A percentile compares a stretch with the other conserved stretches of the same genome.
Conservation (phyloP, 257 asterid species). For the Phtheirospermum japonicum region DNA sequence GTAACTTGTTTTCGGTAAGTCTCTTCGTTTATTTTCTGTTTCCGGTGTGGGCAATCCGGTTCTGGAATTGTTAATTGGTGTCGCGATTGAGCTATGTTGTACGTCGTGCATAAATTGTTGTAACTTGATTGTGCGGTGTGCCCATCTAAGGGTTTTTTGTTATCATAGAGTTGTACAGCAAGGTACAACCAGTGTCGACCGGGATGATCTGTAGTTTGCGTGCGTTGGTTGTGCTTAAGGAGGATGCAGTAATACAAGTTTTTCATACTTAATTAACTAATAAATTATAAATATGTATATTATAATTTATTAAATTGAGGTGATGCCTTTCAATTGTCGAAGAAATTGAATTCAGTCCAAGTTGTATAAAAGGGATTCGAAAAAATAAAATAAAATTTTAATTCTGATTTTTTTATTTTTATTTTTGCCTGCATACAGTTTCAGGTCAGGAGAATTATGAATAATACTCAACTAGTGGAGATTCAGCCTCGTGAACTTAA, state of each 20-base stretch:
- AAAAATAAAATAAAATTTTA: background rate
- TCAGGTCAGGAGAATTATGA: conserved; percentile 48
- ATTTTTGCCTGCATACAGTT: conserved; percentile 24
- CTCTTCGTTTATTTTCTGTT: background rate
- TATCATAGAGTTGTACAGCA: background rate
- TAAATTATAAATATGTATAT: too few relatives aligned
- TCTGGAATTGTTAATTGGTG: conserved; percentile 19
- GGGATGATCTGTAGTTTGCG: conserved; percentile 22
- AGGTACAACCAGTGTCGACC: conserved; percentile 2
- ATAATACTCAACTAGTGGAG: conserved; percentile 56
- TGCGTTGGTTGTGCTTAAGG: conserved; percentile 32
- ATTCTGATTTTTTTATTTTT: too few relatives aligned
- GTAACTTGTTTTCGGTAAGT: conserved; percentile 32
- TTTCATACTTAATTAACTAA: too few relatives aligned
- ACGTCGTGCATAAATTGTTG: conserved; percentile 15
- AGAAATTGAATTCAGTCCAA: background rate
- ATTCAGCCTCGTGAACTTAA: conserved; percentile 78
- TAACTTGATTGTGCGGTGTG: conserved; percentile 14
- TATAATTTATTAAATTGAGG: too few relatives aligned
- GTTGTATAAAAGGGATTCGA: background rate
- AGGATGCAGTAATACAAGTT: too few relatives aligned
- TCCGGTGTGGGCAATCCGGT: conserved; percentile 5
- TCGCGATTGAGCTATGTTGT: conserved; percentile 23
- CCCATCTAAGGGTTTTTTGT: conserved; percentile 22
- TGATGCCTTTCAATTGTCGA: too few relatives aligned